These are phyloP conservation scores for Huntiella decipiens DNA, from an alignment of 2,329 filamentous ascomycete species.

Conservation along the genomic window DNA sequence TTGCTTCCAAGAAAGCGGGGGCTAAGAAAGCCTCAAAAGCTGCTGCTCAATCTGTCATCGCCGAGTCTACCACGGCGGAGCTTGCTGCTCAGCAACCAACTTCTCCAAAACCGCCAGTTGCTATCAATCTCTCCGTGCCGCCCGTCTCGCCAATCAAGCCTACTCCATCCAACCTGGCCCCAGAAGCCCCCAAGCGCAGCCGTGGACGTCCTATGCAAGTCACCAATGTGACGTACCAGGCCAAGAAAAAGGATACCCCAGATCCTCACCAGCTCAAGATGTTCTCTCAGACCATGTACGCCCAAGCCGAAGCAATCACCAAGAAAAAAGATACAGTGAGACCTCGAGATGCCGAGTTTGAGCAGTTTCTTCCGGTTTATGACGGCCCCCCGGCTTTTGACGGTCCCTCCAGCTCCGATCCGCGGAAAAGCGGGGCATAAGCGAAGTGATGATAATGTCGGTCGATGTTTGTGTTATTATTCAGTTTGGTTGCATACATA, in stretches of 20 bases:
- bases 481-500: background rate
- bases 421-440: too few relatives aligned
- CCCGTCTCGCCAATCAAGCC: too few relatives aligned
- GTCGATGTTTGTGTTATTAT: background rate
- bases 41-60: background rate
- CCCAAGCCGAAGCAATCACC: too few relatives aligned
- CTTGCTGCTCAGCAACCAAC: background rate
- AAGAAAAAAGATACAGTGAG: slow-evolving; percentile 8
- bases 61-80: background rate
- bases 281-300: too few relatives aligned
- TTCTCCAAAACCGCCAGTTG: too few relatives aligned
- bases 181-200: background rate
- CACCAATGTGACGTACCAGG: slow-evolving; percentile 20
- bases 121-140: too few relatives aligned
- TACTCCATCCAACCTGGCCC: too few relatives aligned
- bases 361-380: background rate
- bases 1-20: slow-evolving; percentile 11
- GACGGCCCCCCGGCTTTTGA: background rate
- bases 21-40: background rate
- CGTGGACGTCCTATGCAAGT: slow-evolving; percentile 13
- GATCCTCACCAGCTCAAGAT: background rate
- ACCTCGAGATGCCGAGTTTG: background rate
- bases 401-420: too few relatives aligned
- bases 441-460: background rate
- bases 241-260: slow-evolving; percentile 18